Conservation (phyloP, 768 basidiomycete species). For the Mycena vulgaris region DNA sequence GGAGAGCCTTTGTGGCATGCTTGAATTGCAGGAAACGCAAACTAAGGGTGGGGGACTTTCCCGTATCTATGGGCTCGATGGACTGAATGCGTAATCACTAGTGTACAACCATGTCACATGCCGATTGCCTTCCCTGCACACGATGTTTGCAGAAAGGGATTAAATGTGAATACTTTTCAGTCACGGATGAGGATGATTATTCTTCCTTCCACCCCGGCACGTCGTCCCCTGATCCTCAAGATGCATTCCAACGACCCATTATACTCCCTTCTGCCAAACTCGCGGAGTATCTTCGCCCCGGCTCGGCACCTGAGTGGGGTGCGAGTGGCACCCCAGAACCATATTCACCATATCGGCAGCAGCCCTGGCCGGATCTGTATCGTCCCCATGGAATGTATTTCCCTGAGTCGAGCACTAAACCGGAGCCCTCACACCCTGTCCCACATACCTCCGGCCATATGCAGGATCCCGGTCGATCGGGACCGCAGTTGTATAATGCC, state of each 20-base stretch:
- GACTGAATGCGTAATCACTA: neutral
- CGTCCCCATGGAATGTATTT: neutral
- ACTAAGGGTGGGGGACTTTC: slow-evolving; percentile 6
- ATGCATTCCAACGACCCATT: neutral
- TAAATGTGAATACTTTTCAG: slow-evolving; percentile 19
- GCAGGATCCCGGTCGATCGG: neutral
- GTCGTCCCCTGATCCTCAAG: neutral
- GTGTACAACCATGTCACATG: slow-evolving; percentile 23
- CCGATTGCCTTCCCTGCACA: slow-evolving; percentile 21
- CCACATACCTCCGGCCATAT: neutral
- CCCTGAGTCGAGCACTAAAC: neutral
- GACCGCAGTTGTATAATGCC: neutral
- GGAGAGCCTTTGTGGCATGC: slow-evolving; percentile 30
- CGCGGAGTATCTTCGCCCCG: neutral
- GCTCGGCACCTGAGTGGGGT: no score
- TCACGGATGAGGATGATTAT: neutral
- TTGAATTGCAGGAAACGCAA: slow-evolving; percentile 23
- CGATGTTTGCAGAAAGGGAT: slow-evolving; percentile 23
- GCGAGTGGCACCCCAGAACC: no score
- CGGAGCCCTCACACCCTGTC: neutral
- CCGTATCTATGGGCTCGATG: neutral
- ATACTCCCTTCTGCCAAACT: slow-evolving; percentile 18
- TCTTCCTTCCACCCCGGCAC: neutral
- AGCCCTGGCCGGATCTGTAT: neutral
- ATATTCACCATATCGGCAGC: no score